Base-by-base conservation (phyloP, 495 filamentous ascomycete genomes). In the Entonaema liquescens region DNA sequence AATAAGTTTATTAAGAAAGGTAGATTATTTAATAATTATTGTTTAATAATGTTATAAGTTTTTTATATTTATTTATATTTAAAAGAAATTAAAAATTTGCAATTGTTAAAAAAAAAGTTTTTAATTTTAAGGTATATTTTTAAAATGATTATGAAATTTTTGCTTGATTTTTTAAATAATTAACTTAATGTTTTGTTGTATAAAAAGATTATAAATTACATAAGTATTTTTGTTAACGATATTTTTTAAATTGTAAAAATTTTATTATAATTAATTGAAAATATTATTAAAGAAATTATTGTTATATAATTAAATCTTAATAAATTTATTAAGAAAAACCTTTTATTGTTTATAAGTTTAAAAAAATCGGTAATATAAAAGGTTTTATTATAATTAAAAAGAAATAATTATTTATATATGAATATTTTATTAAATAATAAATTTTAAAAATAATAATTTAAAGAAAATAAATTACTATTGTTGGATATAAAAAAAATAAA, bases 371-470 rank as follows among this genome's bases (percentile, higher is more conserved):
- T 49, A n/a, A 49, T 49, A 49, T 2, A 17, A 49, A 49, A 49
- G 15, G 15, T 19, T 49, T n/a, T 49, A 49, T 17, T 49, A 49
- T 49, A 17, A 17, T 49, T 49, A 49, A 49, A 49, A 17, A 21
- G 17, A 19, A n/a, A 49, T 49, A 49, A 49, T 49, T 49, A 49
- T 49, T 49, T 49, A 49, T 49, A 49, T 49, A 19, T 49, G 7
- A 49, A 49, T 49, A 49, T 49, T 49, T 19, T 49, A 19, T 49
- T 49, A 17, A 49, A 49, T 49, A 49, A 49, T 17, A 17, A 19
- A 19, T 49, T 49, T 49, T 49, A 49, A 17, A 49, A 49, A 19
- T n/a, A 49, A 19, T 49, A 49, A 49, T n/a, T 7, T 15, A n/a
- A 17, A n/a, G 12, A 17, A 17, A 17, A 17, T 49, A 19, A 49